A percentile compares a stretch with the other conserved stretches of the same genome.
Evolutionary conservation across 2,329 filamentous ascomycete genomes (phyloP).

Genomic region (Aspergillus ruber): DNA sequence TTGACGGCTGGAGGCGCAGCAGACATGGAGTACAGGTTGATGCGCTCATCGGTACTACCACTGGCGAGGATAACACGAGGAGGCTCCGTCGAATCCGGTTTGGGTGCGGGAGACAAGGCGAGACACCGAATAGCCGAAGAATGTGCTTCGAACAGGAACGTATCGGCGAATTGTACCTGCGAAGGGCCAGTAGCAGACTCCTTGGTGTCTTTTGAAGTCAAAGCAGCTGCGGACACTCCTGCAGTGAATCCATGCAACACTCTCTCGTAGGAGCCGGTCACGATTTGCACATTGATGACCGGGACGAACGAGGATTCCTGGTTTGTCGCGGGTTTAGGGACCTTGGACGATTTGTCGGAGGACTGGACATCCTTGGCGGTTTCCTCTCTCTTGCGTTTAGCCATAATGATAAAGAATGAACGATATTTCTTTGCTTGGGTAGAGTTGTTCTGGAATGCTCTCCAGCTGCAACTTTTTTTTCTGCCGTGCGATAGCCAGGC

Average conservation of each 20-base stretch:
- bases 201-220: constrained; percentile 20
- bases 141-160: constrained; percentile 93
- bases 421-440: not conserved
- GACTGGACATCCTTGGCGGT: constrained; percentile 19
- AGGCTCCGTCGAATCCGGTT: constrained; percentile 46
- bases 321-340: constrained; percentile 24
- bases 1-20: constrained; percentile 56
- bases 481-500: constrained; percentile 8
- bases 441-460: not conserved
- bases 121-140: constrained; percentile 83
- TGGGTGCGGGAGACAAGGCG: constrained; percentile 71
- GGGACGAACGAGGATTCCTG: constrained; percentile 15
- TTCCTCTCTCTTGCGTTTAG: constrained; percentile 41
- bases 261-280: constrained; percentile 90
- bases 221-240: constrained; percentile 47
- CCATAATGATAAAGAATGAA: constrained; percentile 23
- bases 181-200: constrained; percentile 24
- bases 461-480: constrained; percentile 17
- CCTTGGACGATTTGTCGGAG: constrained; percentile 23
- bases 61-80: constrained; percentile 86
- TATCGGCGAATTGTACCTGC: constrained; percentile 68
- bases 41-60: constrained; percentile 85
- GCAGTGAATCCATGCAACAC: constrained; percentile 85
- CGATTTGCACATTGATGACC: constrained; percentile 68
- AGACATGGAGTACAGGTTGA: constrained; percentile 90